phyloP scores from a whole-genome alignment of 768 basidiomycete genomes.

The Suillus ampliporus region DNA sequence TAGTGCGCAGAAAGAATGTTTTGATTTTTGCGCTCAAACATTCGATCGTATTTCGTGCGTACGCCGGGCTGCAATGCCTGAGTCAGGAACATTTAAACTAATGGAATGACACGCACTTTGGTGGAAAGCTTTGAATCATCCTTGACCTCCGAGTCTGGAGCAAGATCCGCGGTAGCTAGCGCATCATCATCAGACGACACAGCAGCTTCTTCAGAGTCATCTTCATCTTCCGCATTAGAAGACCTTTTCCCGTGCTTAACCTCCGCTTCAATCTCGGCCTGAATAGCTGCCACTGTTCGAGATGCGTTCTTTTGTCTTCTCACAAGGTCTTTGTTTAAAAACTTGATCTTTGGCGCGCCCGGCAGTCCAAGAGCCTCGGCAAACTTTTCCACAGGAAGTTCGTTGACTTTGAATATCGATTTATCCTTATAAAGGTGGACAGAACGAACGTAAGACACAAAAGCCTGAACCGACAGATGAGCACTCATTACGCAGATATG shows the following conservation, averaged over 20 bases:
- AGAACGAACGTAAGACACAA: conserved; percentile 94
- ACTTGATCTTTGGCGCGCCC: conserved; percentile 95
- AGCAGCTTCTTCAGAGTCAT: conserved; percentile 25
- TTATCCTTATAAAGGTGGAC: conserved; percentile 95
- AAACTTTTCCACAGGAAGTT: conserved; percentile 82
- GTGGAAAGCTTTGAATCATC: conserved; percentile 31
- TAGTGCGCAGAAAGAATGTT: conserved; percentile 91
- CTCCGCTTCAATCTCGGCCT: conserved; percentile 35
- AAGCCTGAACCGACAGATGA: conserved; percentile 61
- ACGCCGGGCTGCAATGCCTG: conserved; percentile 45
- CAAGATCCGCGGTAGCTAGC: conserved; percentile 4
- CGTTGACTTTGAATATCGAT: conserved; percentile 83
- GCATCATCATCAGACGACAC: conserved; percentile 35
- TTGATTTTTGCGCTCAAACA: conserved; percentile 98
- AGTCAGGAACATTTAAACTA: neutral
- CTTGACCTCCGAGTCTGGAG: conserved; percentile 2
- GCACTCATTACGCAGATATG: neutral
- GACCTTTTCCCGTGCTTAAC: conserved; percentile 19
- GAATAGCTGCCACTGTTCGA: conserved; percentile 45
- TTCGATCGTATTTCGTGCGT: conserved; percentile 94
- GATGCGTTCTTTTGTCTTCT: conserved; percentile 81
- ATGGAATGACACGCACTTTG: conserved; percentile 44
- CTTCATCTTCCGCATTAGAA: conserved; percentile 23
- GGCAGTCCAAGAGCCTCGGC: conserved; percentile 92
- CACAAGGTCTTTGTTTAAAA: conserved; percentile 68